Evolutionary conservation across 306 rosid species (phyloP).

Genomic region (Echinosophora koreensis): DNA sequence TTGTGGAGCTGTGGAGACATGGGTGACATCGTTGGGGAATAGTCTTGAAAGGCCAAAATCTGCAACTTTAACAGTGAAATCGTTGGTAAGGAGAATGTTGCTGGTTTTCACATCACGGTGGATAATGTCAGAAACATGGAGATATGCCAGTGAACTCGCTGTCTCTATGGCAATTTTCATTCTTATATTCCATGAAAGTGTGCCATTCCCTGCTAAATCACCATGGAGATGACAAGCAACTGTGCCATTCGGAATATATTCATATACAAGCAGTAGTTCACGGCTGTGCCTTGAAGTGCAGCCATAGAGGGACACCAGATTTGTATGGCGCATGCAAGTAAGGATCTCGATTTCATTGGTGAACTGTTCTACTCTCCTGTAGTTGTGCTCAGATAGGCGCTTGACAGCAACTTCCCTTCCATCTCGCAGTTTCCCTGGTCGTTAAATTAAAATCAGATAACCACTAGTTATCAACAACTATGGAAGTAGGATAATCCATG

Average conservation of each 20-base stretch:
- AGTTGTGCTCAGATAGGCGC: conserved; percentile 64
- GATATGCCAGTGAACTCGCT: conserved; percentile 62
- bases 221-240: conserved; percentile 78
- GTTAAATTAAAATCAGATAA: background rate
- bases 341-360: conserved; percentile 71
- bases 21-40: conserved; percentile 66
- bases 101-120: conserved; percentile 63
- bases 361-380: conserved; percentile 64
- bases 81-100: conserved; percentile 61
- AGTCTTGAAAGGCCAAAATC: conserved; percentile 78
- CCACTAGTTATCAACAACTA: background rate
- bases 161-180: conserved; percentile 75
- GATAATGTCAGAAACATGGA: conserved; percentile 73
- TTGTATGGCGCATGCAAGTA: conserved; percentile 59
- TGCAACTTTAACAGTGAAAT: conserved; percentile 68
- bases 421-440: conserved; percentile 73
- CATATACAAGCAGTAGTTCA: conserved; percentile 76
- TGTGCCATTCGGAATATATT: conserved; percentile 51
- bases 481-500: background rate
- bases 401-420: conserved; percentile 84
- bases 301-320: conserved; percentile 74
- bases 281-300: conserved; percentile 63
- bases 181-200: conserved; percentile 62
- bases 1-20: conserved; percentile 78
- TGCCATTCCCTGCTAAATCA: conserved; percentile 14